Evolutionary conservation across 768 basidiomycete genomes (phyloP), one percentile per base, ranked within the genome.

Genomic region (Tremella fuciformis): DNA sequence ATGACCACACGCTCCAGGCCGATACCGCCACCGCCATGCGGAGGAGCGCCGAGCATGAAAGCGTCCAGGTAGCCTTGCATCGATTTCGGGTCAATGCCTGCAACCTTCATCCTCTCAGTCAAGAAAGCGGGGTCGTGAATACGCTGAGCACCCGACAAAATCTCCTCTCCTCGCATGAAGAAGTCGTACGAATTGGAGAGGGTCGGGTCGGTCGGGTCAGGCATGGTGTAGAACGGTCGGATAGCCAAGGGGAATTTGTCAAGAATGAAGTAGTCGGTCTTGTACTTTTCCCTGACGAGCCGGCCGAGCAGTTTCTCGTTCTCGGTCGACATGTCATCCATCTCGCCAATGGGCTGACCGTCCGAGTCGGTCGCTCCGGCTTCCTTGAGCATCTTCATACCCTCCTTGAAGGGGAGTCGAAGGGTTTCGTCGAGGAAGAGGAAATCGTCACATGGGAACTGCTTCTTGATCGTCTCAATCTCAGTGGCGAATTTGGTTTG

Each of bases 81-180:
- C 22, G 84, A 86, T 19, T 84, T 86, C 6, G 93, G 94, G 75
- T 94, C 89, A 63, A 98, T 86, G 13, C 89, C 91, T 74, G 88
- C 89, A 64, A 79, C 81, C 58, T 82, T 82, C 92, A 98, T 97
- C 78, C 88, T 84, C 79, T 89, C 84, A 53, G 81, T 81, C 61
- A 98, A 84, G 53, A 97, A 80, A 11, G 79, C 78, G 4, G 96
- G 84, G 66, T 97, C 91, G 79, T 99, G 96, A 55, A 98, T 86
- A 78, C 96, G 91, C 77, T 99, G 96, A 24, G 94, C 96, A 15
- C 96, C 96, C 2, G 94, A 97, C 40, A 98, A 82, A 71, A 99
- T 98, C 78, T 99, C 96, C 79, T 99, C 92, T 11, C 96, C 96
- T 29, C 96, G 85, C 94, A 99, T 97, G 84, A 99, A 98, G 80